phyloP scores from a whole-genome alignment of 257 asterid genomes.

The Gentiana macrophylla region DNA sequence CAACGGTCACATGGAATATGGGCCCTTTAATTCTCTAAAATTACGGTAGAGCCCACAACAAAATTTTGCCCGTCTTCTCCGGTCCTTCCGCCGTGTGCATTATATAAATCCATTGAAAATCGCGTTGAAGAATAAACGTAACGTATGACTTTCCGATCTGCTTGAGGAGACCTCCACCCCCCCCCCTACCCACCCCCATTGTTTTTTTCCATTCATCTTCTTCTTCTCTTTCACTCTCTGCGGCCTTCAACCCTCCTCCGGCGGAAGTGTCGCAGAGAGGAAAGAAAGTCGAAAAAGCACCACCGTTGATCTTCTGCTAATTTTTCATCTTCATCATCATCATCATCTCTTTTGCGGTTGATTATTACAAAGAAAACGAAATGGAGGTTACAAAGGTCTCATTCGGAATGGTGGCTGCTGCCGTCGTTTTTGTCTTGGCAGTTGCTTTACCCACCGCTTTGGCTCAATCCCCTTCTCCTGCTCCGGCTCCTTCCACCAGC shows the following conservation, averaged over 20 bases:
- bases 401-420: constrained; percentile 1
- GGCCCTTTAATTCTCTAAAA: background rate
- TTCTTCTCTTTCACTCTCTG: constrained; percentile 2
- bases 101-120: background rate
- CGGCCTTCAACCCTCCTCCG: constrained; percentile 4
- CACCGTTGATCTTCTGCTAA: no score
- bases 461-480: constrained; percentile 9
- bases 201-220: background rate
- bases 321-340: background rate
- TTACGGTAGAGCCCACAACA: background rate
- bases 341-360: no score
- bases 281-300: background rate
- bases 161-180: background rate
- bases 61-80: constrained; percentile 2
- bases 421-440: constrained; percentile 11
- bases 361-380: background rate
- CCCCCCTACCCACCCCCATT: background rate
- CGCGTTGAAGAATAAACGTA: background rate
- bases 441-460: constrained; percentile 10
- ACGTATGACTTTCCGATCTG: background rate
- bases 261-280: constrained; percentile 5
- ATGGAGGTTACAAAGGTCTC: constrained; percentile 19
- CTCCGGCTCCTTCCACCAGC: constrained; percentile 16
- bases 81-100: background rate
- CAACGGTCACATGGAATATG: no score